Base-by-base conservation (phyloP, 495 filamentous ascomycete genomes). In the Amphirosellinia nigrospora region DNA sequence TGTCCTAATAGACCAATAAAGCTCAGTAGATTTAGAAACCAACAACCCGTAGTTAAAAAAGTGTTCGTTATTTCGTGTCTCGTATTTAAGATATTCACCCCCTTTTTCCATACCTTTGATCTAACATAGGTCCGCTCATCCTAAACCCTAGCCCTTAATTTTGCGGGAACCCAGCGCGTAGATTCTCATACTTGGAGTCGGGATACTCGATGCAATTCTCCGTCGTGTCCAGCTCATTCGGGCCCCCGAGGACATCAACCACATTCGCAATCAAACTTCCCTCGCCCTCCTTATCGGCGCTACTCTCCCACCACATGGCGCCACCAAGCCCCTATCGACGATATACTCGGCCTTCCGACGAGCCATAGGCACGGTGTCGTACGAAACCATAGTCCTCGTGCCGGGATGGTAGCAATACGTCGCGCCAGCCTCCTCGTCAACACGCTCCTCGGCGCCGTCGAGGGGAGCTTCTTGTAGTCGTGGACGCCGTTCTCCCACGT, bases 221-320 rank as follows among this genome's bases (percentile, higher is more conserved):
- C n/a, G 80, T 83, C 64, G 80, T 79, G 62, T 93, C 88, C 75
- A 96, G 76, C 0, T 68, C 73, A 1, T 70, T 71, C n/a, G 75
- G 78, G 6, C 88, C 89, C 32, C 90, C 83, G 0, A 88, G 60
- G 7, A 79, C 81, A 11, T 86, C 85, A 13, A 93, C 89, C 56
- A 92, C 91, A 55, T 86, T 90, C 15, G 82, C 86, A 64, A 96
- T 92, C 80, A 96, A 72, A 75, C 92, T 94, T 59, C 89, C 85
- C 5, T 84, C 79, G 0, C 87, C 88, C 3, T 73, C 75, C 79
- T 90, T 92, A 78, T 98, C 95, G 5, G 86, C 90, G 79, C 90
- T 94, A 73, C 89, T 92, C 82, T 98, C 95, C 94, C 95, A 98
- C 94, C 94, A 98, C 94, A 98, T 98, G 16, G 85, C 92, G 23